Percentiles rank a stretch among this genome's conserved stretches.
Conservation (phyloP, 352 stramenopile genomes). For the Salisapilia sapeloensis region DNA sequence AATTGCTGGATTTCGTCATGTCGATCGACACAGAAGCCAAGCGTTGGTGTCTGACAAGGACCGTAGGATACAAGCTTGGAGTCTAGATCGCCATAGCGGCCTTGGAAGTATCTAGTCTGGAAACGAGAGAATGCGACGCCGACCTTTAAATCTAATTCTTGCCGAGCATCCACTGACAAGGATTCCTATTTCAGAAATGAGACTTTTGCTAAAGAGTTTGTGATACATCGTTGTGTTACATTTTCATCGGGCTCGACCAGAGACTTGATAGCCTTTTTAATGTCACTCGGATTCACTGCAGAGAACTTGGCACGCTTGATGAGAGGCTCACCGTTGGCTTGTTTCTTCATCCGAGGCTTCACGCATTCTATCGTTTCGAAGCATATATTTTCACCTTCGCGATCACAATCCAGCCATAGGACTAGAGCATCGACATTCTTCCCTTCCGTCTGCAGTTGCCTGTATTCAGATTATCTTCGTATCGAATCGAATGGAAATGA, state of each 20-base stretch:
- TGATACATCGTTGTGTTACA: constrained; percentile 1
- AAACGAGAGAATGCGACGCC: constrained; percentile 79
- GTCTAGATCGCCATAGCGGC: constrained; percentile 79
- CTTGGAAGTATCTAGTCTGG: constrained; percentile 82
- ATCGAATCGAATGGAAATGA: too few relatives aligned
- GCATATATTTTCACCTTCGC: constrained; percentile 85
- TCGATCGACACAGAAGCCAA: constrained; percentile 79
- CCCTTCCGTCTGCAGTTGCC: constrained; percentile 30
- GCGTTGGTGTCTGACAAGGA: constrained; percentile 78
- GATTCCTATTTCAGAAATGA: constrained; percentile 20
- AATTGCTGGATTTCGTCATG: constrained; percentile 83
- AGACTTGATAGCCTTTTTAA: constrained; percentile 34
- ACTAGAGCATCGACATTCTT: constrained; percentile 32
- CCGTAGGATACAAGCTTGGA: constrained; percentile 71
- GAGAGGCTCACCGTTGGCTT: constrained; percentile 17
- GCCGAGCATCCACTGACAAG: constrained; percentile 66
- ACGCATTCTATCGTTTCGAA: constrained; percentile 80
- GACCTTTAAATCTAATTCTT: constrained; percentile 84
- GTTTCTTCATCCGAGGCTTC: constrained; percentile 45
- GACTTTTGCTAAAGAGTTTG: constrained; percentile 1
- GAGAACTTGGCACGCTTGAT: constrained; percentile 67
- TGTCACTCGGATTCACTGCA: constrained; percentile 54
- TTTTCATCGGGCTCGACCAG: constrained; percentile 48
- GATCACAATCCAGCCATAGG: constrained; percentile 86
- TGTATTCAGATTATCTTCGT: constrained; percentile 1